Conservation (phyloP, 306 rosid genomes). For the Casuarina cunninghamiana region DNA sequence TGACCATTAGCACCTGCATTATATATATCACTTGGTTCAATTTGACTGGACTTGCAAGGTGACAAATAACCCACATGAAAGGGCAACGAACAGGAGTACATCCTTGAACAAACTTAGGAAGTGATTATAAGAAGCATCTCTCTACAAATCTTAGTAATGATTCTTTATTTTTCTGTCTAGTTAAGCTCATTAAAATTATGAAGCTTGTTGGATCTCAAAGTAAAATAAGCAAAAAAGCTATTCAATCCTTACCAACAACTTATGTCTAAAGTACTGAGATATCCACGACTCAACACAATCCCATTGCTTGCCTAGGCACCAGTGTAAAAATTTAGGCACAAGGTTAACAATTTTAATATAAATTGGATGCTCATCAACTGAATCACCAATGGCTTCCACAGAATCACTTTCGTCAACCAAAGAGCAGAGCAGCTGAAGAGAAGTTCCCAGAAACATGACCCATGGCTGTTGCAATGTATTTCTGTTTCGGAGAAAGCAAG, state of each 20-base stretch:
- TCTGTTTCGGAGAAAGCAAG: conserved; percentile 1
- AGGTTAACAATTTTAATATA: conserved; percentile 41
- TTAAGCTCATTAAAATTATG: background rate
- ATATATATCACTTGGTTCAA: conserved; percentile 9
- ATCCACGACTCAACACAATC: conserved; percentile 33
- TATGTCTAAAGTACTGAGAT: conserved; percentile 73
- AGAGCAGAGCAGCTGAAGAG: conserved; percentile 77
- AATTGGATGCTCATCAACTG: conserved; percentile 40
- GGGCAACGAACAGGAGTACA: background rate
- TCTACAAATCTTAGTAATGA: background rate
- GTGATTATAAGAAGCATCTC: background rate
- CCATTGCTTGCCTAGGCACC: conserved; percentile 57
- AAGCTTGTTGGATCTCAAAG: background rate
- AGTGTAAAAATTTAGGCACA: conserved; percentile 61
- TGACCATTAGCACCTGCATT: conserved; percentile 76
- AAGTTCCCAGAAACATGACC: conserved; percentile 63
- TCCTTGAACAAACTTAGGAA: background rate
- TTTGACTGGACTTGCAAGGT: conserved; percentile 3
- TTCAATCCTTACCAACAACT: conserved; percentile 68
- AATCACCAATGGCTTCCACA: conserved; percentile 44
- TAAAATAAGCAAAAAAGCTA: conserved; percentile 14
- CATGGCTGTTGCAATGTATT: conserved; percentile 30
- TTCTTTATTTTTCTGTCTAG: background rate
- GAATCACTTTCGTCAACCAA: conserved; percentile 55
- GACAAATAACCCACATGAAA: background rate